Conservation (phyloP, 306 rosid species). For the Alnus glutinosa region DNA sequence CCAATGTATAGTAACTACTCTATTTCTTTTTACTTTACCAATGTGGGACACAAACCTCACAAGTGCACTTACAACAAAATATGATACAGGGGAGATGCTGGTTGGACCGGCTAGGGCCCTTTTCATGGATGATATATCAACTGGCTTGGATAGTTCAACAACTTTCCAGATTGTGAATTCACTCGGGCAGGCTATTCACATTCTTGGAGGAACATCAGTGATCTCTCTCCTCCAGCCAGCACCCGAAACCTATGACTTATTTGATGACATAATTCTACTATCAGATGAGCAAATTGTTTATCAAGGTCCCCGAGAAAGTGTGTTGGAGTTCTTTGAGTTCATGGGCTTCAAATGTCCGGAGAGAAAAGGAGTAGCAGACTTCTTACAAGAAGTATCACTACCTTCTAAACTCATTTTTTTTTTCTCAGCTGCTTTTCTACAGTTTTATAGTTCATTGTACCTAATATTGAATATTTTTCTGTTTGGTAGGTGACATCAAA, state of each 20-base stretch:
- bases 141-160: conserved; percentile 93
- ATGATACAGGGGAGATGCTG: conserved; percentile 80
- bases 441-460: not conserved
- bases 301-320: conserved; percentile 84
- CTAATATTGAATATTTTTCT: too few relatives aligned
- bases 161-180: conserved; percentile 81
- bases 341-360: conserved; percentile 91
- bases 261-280: conserved; percentile 79
- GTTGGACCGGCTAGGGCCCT: conserved; percentile 90
- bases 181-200: conserved; percentile 71
- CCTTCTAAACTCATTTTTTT: too few relatives aligned
- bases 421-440: too few relatives aligned
- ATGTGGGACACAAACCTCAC: too few relatives aligned
- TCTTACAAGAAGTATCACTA: conserved; percentile 65
- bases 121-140: conserved; percentile 96
- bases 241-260: conserved; percentile 83
- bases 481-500: conserved; percentile 69
- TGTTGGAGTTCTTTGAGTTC: conserved; percentile 70
- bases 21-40: too few relatives aligned
- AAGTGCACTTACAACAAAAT: not conserved
- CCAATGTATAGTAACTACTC: too few relatives aligned
- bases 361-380: conserved; percentile 91
- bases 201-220: conserved; percentile 75
- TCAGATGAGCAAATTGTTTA: conserved; percentile 89
- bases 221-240: conserved; percentile 93